Evolutionary conservation across 148 eudicot species (phyloP).

Genomic region (Cornus kousa): DNA sequence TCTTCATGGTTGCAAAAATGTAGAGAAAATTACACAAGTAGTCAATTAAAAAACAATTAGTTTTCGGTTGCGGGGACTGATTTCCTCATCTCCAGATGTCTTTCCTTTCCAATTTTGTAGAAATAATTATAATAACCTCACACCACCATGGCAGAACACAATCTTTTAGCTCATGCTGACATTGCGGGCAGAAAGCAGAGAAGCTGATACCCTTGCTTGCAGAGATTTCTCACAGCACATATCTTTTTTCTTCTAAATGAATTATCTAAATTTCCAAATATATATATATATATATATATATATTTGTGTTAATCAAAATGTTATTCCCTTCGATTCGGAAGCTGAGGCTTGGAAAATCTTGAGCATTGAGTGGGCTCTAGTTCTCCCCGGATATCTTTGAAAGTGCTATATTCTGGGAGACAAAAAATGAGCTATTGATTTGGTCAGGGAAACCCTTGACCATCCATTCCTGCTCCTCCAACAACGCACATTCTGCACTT

Average conservation of each 20-base stretch:
- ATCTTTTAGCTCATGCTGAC: neutral
- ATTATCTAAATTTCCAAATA: neutral
- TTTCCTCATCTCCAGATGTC: neutral
- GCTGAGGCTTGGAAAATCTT: slow-evolving; percentile 4
- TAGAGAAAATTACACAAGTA: neutral
- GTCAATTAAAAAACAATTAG: neutral
- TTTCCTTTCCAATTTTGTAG: neutral
- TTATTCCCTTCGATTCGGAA: neutral
- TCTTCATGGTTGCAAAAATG: neutral
- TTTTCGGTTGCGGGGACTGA: neutral
- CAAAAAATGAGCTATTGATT: neutral
- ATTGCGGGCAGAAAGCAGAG: neutral
- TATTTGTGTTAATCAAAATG: neutral
- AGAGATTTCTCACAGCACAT: neutral
- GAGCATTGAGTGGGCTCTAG: neutral
- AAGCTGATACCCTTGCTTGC: neutral
- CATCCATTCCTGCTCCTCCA: neutral
- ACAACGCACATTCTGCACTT: neutral
- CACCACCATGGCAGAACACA: neutral
- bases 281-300: no score
- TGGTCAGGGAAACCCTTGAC: neutral
- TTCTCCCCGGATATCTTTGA: neutral
- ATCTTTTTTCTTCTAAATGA: neutral
- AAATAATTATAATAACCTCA: neutral
- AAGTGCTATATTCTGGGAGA: neutral